Evolutionary conservation across 768 basidiomycete genomes (phyloP), one percentile per base, ranked within the genome.

Genomic region (Crassisporium funariophilum): DNA sequence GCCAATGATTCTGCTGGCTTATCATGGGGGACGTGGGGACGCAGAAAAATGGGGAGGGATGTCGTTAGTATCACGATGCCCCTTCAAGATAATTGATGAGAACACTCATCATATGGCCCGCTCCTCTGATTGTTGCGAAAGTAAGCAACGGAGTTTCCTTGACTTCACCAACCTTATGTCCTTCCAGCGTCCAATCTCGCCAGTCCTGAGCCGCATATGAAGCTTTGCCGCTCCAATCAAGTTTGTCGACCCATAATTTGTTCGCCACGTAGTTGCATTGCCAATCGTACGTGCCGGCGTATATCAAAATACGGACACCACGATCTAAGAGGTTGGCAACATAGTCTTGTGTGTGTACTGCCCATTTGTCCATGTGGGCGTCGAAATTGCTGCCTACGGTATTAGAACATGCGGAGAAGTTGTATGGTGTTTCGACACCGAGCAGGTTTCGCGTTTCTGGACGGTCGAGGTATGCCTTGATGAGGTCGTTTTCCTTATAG

Each of bases 261-360:
- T 91, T 92, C 12, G 84, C 83, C 21, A 88, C 67, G 80, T 82
- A 87, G 60, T 89, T 88, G 60, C 87, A 90, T 50, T 84, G 84
- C 84, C 85, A 88, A 57, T 88, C 85, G 52, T 83, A 84, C 35
- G 81, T 84, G 15, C 86, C 86, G 1, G 83, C 83, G 52, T 89
- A 89, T 37, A 86, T 82, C 33, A 92, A 74, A 25, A 89, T 69
- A 4, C 83, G 79, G 15, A 94, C 66, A 1, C 84, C 85, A n/a
- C 88, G 78, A 48, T 92, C 88, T 7, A 92, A 77, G 29, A 92
- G 77, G 5, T 71, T 75, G 0, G 81, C 72, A 49, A 88, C 81
- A 59, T 88, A 84, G 69, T 82, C 66, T 64, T 84, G 75, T 34
- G 85, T 74, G 50, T 79, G 74, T 11, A 71, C 67, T 10, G 63